Evolutionary conservation across 768 basidiomycete species (phyloP), one percentile per base, ranked within the genome.

Genomic region (Trametes maxima): DNA sequence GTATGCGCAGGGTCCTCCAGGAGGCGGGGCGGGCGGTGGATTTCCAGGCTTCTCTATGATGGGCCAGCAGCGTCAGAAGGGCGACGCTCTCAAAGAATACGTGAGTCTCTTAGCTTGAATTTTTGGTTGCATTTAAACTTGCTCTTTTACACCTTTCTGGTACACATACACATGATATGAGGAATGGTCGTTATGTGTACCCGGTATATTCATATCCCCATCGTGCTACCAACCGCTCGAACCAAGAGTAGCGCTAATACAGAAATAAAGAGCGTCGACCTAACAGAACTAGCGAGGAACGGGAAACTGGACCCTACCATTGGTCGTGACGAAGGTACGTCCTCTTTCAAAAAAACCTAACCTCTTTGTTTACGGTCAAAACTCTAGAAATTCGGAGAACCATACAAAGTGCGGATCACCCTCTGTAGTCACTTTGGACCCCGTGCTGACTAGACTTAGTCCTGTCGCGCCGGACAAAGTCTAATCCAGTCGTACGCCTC

Each of bases 221-320:
- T 33, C 33, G 3, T 25, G 28, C 13, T 33, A 7, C 8, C 28
- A 8, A 33, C 16, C 16, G 4, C 12, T 33, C 14, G 13, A 8
- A 45, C 47, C 16, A 19, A 39, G 16, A 21, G 13, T 5, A 3
- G 22, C 14, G 21, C 51, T 52, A 21, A 52, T 37, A 7, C 11
- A 1, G 16, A 5, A 10, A 21, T 28, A 0, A 39, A 93, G 91
- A 92, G 90, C 64, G 78, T 87, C 1, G 94, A 96, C 68, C 74
- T 95, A 25, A 97, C 93, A 0, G 87, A 94, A 66, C 77, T 94
- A 67, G 94, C 94, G 2, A 84, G 79, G 65, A 78, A 88, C 36
- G 94, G 95, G 28, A 94, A 95, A 71, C 78, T 96, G 2, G 94
- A 97, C 72, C 94, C 94, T 0, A 88, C 86, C 6, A 97, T 97